Evolutionary conservation across 768 basidiomycete genomes (phyloP), one percentile per base, ranked within the genome.

Genomic region (Mycena crocata): DNA sequence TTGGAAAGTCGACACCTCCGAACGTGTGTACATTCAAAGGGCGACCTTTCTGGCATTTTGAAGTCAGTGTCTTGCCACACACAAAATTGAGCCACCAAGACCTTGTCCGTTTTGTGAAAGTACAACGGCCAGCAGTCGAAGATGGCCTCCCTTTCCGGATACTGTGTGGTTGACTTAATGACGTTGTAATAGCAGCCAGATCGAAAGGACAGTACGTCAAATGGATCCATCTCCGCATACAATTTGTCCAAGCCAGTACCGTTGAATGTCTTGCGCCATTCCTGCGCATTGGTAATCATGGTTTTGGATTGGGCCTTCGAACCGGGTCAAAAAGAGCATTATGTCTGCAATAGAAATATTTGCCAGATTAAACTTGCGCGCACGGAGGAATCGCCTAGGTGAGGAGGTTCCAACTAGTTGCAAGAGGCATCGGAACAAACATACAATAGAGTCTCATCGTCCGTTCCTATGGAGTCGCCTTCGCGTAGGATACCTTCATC

Each of bases 91-190:
- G 34, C 54, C 35, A 32, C 79, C n/a, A n/a, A 64, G 57, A 89
- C 90, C 84, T 91, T 93, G 78, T 93, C 91, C 51, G 87, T 90
- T 88, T 92, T 93, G 76, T 93, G 92, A 71, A 91, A 93, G 81
- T 86, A 92, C 82, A 93, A 86, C 4, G 91, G 91, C 92, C 92
- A 93, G 67, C 86, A 88, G 57, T 90, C 86, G 68, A 92, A 92
- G 9, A 93, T 87, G 1, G 85, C 83, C 56, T 87, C 83, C 46
- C 92, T 87, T 68, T 88, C 90, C 1, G 90, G 90, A 71, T 89
- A 93, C 92, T 93, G 23, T 6, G 8, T 42, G 32, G 32, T 37
- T 5, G n/a, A 30, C 4, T 31, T 8, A 13, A 3, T 30, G 13
- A 2, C 9, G 26, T 12, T 42, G 19, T 55, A 46, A 44, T 32